Evolutionary conservation across 805 yeast genomes (phyloP).

Genomic region (Metschnikowia koreensis): DNA sequence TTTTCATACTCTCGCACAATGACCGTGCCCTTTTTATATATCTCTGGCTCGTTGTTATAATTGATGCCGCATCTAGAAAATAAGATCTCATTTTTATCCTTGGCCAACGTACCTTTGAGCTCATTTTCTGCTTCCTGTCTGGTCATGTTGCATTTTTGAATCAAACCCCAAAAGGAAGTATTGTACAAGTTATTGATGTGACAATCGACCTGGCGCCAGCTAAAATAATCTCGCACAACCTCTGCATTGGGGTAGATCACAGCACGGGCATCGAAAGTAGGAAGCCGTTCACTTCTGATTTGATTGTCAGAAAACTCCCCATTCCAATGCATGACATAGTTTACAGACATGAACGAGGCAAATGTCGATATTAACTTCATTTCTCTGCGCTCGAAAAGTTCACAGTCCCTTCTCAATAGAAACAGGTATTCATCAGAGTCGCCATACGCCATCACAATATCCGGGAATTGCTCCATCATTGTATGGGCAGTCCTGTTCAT

Average conservation of each 20-base stretch:
- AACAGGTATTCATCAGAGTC: constrained; percentile 95
- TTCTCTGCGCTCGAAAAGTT: constrained; percentile 78
- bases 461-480: constrained; percentile 64
- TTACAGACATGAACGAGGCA: constrained; percentile 77
- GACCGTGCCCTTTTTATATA: constrained; percentile 80
- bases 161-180: constrained; percentile 88
- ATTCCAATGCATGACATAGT: constrained; percentile 70
- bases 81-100: constrained; percentile 86
- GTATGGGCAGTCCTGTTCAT: constrained; percentile 80
- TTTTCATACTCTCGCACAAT: constrained; percentile 48
- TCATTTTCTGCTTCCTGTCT: constrained; percentile 78
- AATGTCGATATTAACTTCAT: constrained; percentile 78
- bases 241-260: constrained; percentile 72
- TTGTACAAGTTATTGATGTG: constrained; percentile 94
- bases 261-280: constrained; percentile 90
- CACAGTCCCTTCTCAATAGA: constrained; percentile 61
- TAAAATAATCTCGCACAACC: constrained; percentile 72
- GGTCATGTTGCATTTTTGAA: constrained; percentile 62
- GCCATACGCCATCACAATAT: constrained; percentile 81
- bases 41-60: constrained; percentile 87
- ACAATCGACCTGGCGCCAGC: constrained; percentile 96
- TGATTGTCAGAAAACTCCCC: constrained; percentile 51
- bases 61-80: constrained; percentile 77
- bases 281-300: constrained; percentile 55
- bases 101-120: constrained; percentile 73